Evolutionary conservation across 805 yeast genomes (phyloP).

Genomic region (Phaffomyces thermotolerans): DNA sequence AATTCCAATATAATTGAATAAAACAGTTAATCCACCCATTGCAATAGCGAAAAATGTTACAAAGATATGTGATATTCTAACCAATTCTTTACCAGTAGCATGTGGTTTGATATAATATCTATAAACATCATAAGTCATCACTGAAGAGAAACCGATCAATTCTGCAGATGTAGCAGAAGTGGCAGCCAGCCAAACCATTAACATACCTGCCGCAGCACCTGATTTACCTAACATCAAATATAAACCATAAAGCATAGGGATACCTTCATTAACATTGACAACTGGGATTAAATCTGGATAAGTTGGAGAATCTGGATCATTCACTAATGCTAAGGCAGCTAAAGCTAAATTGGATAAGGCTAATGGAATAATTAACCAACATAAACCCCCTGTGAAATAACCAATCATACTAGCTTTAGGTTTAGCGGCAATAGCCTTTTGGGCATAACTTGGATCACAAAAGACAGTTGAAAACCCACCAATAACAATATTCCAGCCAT

Average conservation of each 20-base stretch:
- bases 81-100: slow-evolving; percentile 65
- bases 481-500: slow-evolving; percentile 25
- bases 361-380: slow-evolving; percentile 86
- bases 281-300: slow-evolving; percentile 37
- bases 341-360: slow-evolving; percentile 71
- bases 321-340: slow-evolving; percentile 62
- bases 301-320: slow-evolving; percentile 55
- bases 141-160: slow-evolving; percentile 73
- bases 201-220: slow-evolving; percentile 73
- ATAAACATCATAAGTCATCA: slow-evolving; percentile 76
- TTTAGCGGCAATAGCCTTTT: slow-evolving; percentile 36
- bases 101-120: slow-evolving; percentile 67
- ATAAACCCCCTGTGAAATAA: slow-evolving; percentile 55
- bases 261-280: slow-evolving; percentile 32
- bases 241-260: slow-evolving; percentile 61
- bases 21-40: slow-evolving; percentile 31
- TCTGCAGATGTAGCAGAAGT: slow-evolving; percentile 87
- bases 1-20: slow-evolving; percentile 35
- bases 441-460: slow-evolving; percentile 32
- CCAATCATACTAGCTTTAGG: slow-evolving; percentile 29
- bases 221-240: slow-evolving; percentile 70
- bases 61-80: slow-evolving; percentile 31
- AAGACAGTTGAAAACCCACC: slow-evolving; percentile 29
- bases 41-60: slow-evolving; percentile 33
- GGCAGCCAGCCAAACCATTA: slow-evolving; percentile 77